Base-by-base conservation (phyloP, 208 protist species). In the Trypanosoma theileri region DNA sequence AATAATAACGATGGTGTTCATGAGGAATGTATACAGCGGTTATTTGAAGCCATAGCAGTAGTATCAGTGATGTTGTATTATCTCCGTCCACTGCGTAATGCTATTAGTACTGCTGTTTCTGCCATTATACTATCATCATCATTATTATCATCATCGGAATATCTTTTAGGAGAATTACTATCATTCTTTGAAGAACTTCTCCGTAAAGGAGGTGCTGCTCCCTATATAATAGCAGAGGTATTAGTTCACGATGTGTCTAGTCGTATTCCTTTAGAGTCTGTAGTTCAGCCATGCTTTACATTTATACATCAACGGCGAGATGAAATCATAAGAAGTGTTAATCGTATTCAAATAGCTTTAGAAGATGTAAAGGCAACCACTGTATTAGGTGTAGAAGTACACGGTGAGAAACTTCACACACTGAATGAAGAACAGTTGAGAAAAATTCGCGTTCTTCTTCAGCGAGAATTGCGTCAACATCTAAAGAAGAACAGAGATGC, bases 31-130 rank as follows among this genome's bases (percentile, higher is more conserved):
- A 59, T 59, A 17, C 35, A 12, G 10, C 17, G 11, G 17, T 19
- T 59, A 31, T 3, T 59, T n/a, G 17, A 46, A n/a, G 66, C 66
- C 21, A 17, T 63, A 11, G 54, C 57, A 17, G 46, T 54, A 0
- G 57, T 71, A 8, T 71, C 57, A 6, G 57, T 57, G 21, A 31
- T 71, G 31, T 46, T 71, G 55, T 64, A 64, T 45, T 57, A 71
- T 48, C n/a, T 71, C 6, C 26, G 21, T n/a, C 56, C 56, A 31
- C 35, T 71, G 4, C 19, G 44, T 7, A 58, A 50, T 24, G 56
- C n/a, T 35, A 3, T 64, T 19, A 9, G 4, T 28, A 40, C 57
- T 8, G 22, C 53, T 11, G 1, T n/a, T 19, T 28, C 42, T 26
- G 6, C 28, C 6, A 35, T 35, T 8, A 8, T 35, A 35, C 6